Evolutionary conservation across 495 filamentous ascomycete species (phyloP).

Genomic region (Xylaria longipes): DNA sequence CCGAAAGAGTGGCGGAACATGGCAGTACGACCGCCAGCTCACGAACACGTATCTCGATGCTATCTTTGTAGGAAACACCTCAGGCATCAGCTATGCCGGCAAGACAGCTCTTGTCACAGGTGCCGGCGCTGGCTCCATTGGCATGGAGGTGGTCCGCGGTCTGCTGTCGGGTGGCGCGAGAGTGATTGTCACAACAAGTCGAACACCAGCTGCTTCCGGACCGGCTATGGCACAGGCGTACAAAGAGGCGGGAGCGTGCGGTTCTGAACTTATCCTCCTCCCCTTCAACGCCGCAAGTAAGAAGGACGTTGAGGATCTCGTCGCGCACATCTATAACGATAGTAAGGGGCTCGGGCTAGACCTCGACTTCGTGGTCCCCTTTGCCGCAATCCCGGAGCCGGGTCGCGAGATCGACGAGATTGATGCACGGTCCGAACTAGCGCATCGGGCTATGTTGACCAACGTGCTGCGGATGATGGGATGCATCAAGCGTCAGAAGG

Average conservation of each 20-base stretch:
- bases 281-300: slow-evolving; percentile 91
- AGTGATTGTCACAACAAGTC: slow-evolving; percentile 83
- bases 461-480: slow-evolving; percentile 82
- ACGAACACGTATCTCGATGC: slow-evolving; percentile 81
- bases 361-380: slow-evolving; percentile 82
- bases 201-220: slow-evolving; percentile 59
- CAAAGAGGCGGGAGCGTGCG: slow-evolving; percentile 76
- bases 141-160: slow-evolving; percentile 63
- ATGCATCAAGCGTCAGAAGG: slow-evolving; percentile 78
- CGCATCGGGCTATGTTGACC: slow-evolving; percentile 90
- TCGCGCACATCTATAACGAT: slow-evolving; percentile 81
- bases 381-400: slow-evolving; percentile 85
- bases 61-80: slow-evolving; percentile 77
- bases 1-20: slow-evolving; percentile 1
- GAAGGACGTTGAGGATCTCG: slow-evolving; percentile 83
- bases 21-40: slow-evolving; percentile 88
- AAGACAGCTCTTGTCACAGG: slow-evolving; percentile 48
- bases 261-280: slow-evolving; percentile 84
- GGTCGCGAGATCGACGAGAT: slow-evolving; percentile 87
- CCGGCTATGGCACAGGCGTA: slow-evolving; percentile 90
- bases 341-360: slow-evolving; percentile 90
- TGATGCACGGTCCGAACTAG: slow-evolving; percentile 86
- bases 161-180: slow-evolving; percentile 87
- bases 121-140: slow-evolving; percentile 20
- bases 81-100: slow-evolving; percentile 64